These are phyloP conservation scores for Puccinia novopanici DNA, from an alignment of 1,284 basidiomycete species.

Conservation along the genomic window DNA sequence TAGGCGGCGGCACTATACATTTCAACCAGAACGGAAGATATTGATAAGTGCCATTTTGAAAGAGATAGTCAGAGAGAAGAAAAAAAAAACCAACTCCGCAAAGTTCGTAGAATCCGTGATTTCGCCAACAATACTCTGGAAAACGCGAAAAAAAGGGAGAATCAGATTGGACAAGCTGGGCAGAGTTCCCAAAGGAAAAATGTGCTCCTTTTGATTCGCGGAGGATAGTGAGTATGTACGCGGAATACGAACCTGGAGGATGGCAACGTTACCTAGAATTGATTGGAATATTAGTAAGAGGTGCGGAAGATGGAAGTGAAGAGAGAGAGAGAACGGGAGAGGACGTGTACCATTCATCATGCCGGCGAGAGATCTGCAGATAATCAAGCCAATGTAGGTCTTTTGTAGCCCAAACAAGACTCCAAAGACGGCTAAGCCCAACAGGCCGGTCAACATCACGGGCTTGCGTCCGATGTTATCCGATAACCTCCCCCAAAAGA, in stretches of 20 bases:
- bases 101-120: slow-evolving; percentile 44
- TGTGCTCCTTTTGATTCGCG: background rate
- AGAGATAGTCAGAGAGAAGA: background rate
- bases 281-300: background rate
- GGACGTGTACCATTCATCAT: slow-evolving; percentile 48
- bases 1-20: slow-evolving; percentile 26
- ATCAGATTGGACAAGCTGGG: background rate
- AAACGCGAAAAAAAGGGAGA: background rate
- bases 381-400: slow-evolving; percentile 39
- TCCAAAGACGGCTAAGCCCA: slow-evolving; percentile 50
- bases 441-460: slow-evolving; percentile 52
- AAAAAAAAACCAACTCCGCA: slow-evolving; percentile 30
- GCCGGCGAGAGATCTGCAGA: slow-evolving; percentile 38
- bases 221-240: background rate
- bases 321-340: background rate
- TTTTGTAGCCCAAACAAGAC: slow-evolving; percentile 47
- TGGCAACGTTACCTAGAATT: slow-evolving; percentile 35
- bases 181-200: background rate
- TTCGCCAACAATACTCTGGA: slow-evolving; percentile 35
- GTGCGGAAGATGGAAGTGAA: background rate
- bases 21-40: no score
- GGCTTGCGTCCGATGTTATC: slow-evolving; percentile 53
- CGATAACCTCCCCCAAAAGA: slow-evolving; percentile 53
- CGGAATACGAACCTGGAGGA: slow-evolving; percentile 31
- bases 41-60: background rate